Conservation (phyloP, 2,329 filamentous ascomycete species). For the Clonostachys byssicola region DNA sequence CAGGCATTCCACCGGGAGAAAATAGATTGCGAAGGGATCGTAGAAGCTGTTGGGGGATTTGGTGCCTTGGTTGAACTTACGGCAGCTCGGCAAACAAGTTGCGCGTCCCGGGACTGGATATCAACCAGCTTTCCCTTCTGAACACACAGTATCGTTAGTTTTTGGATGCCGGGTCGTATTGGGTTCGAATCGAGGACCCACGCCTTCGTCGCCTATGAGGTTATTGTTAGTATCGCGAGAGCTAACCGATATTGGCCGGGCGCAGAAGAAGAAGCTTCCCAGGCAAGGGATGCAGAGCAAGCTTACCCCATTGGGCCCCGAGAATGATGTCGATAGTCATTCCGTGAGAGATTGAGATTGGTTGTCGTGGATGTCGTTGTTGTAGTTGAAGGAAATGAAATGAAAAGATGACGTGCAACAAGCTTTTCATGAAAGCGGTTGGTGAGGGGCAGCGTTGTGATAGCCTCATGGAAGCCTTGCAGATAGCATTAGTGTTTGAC, state of each 20-base stretch:
- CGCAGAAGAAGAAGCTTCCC: constrained; percentile 6
- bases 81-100: constrained; percentile 24
- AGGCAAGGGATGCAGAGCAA: constrained; percentile 4
- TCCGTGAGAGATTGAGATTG: constrained; percentile 8
- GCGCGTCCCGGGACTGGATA: constrained; percentile 20
- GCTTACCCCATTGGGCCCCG: constrained; percentile 32
- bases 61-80: constrained; percentile 11
- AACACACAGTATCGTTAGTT: constrained; percentile 9
- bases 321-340: constrained; percentile 25
- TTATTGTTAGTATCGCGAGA: constrained; percentile 12
- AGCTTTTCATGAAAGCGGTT: too few species aligned
- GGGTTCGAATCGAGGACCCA: constrained; percentile 9
- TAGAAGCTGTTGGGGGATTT: too few species aligned
- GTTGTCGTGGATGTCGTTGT: constrained; percentile 6
- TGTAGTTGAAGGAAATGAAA: constrained; percentile 6
- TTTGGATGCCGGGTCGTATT: constrained; percentile 4
- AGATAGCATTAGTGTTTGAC: too few species aligned
- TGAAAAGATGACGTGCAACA: neutral
- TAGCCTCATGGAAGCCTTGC: too few species aligned
- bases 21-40: neutral
- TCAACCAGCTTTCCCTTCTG: constrained; percentile 31
- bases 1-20: constrained; percentile 8
- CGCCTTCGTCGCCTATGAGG: constrained; percentile 25
- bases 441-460: too few species aligned
- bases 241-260: constrained; percentile 11